A percentile compares a stretch with the other conserved stretches of the same genome.
Conservation (phyloP, 2,329 filamentous ascomycete species). For the Pseudogymnoascus sp. region DNA sequence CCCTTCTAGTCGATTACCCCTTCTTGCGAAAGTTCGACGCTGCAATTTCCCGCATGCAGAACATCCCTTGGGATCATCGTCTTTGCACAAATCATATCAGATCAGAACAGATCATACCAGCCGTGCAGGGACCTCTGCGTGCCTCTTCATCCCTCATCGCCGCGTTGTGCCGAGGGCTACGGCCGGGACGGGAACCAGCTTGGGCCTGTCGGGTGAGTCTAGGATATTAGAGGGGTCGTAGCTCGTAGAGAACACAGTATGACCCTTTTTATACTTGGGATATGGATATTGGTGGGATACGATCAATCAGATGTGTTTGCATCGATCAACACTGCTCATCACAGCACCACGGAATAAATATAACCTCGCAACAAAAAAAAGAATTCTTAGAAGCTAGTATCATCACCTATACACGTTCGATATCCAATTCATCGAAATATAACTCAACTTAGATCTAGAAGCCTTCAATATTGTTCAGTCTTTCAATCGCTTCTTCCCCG, state of each 20-base stretch:
- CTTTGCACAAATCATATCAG: conserved; percentile 1
- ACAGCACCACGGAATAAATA: neutral
- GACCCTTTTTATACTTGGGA: neutral
- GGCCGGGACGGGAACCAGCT: neutral
- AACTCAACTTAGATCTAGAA: neutral
- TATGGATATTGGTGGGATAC: neutral
- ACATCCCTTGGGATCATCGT: neutral
- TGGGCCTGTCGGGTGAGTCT: neutral
- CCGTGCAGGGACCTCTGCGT: neutral
- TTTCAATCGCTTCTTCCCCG: neutral
- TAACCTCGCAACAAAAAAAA: neutral
- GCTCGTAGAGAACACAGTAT: neutral
- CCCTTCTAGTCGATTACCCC: conserved; percentile 2
- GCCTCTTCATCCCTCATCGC: neutral
- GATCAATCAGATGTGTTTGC: neutral
- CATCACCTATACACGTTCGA: neutral
- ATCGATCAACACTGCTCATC: neutral
- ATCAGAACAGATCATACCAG: neutral
- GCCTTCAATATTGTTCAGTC: neutral
- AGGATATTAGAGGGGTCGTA: neutral
- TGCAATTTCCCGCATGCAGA: conserved; percentile 7
- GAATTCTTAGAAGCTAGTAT: neutral
- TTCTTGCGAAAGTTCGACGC: neutral
- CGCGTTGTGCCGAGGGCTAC: neutral
- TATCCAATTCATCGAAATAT: neutral